Base-by-base conservation (phyloP, 805 yeast genomes). In the Teunomyces lycoperdinae region DNA sequence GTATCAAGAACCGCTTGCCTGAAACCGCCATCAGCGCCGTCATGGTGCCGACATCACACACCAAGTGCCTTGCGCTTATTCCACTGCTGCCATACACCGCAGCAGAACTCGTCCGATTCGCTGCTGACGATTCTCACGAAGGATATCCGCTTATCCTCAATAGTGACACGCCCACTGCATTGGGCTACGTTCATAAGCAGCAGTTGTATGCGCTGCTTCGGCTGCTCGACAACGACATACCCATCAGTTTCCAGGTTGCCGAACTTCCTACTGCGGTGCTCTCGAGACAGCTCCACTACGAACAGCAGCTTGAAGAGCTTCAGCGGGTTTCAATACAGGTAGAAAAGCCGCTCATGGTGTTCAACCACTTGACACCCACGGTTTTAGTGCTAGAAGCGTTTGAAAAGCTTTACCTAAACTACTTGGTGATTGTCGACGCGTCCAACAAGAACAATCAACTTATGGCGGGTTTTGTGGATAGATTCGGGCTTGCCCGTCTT, bases 91-190 rank as follows among this genome's bases (percentile, higher is more conserved):
- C 67, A 1, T 63, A 70, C 38, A 61, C 67, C 2, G 48, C 54
- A 3, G 38, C 49, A 2, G 46, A 46, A 2, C 40, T 73, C 24
- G 44, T 51, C 34, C 48, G 43, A 1, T 64, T 62, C 43, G 38
- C 62, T 11, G 51, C 58, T 13, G 68, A 66, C 28, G 75, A 71
- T 44, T 52, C 50, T 35, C 76, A 73, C 48, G 77, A 73, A 47
- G 77, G 77, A 1, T 73, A 71, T 48, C 78, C 78, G 0, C 38
- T 73, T 10, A 50, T 72, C 2, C 47, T 61, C 4, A 63, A 58
- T 45, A 53, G 55, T 11, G 45, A 44, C 3, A 46, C 60, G 20
- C 74, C 71, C 0, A 42, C 61, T 2, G 50, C 56, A 28, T 46
- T 71, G 16, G 78, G 78, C 9, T 73, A 71, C 44, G 53, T 71